phyloP scores from a whole-genome alignment of 2,329 filamentous ascomycete species.

The Berkeleyomyces basicola region DNA sequence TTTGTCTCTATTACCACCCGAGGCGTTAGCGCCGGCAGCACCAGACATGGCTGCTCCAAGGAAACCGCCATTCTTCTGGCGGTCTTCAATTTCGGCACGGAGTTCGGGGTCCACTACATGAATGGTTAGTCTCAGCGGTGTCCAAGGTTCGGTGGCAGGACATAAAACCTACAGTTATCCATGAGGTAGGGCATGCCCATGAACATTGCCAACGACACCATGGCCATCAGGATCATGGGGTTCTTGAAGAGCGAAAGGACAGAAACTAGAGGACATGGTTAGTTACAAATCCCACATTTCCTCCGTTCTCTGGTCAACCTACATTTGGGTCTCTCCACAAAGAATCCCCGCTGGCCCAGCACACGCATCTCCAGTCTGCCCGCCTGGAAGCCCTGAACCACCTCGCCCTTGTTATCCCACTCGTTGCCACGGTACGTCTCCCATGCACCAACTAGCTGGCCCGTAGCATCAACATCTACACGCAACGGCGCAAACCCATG shows the following conservation, averaged over 20 bases:
- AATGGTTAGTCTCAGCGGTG: constrained; percentile 12
- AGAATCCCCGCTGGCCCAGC: constrained; percentile 54
- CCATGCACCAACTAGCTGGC: constrained; percentile 53
- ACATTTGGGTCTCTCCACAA: constrained; percentile 61
- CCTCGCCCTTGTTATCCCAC: constrained; percentile 72
- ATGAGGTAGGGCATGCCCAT: constrained; percentile 89
- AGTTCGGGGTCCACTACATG: constrained; percentile 84
- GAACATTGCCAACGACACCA: constrained; percentile 68
- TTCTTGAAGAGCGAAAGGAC: constrained; percentile 75
- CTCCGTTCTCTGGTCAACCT: constrained; percentile 24
- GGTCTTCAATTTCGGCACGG: constrained; percentile 79
- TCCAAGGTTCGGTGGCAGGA: neutral
- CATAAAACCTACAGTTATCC: constrained; percentile 64
- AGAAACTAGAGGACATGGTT: constrained; percentile 38
- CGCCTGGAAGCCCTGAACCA: constrained; percentile 25
- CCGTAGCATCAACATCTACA: constrained; percentile 69
- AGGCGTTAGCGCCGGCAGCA: constrained; percentile 38
- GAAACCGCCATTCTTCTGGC: constrained; percentile 61
- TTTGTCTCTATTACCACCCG: constrained; percentile 24
- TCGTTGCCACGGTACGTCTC: constrained; percentile 80
- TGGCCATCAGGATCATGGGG: constrained; percentile 87
- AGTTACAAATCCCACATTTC: neutral
- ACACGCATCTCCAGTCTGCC: constrained; percentile 42
- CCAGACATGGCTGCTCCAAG: constrained; percentile 46
- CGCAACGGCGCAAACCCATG: constrained; percentile 64